Base-by-base conservation (phyloP, 805 yeast species). In the Pichia californica region DNA sequence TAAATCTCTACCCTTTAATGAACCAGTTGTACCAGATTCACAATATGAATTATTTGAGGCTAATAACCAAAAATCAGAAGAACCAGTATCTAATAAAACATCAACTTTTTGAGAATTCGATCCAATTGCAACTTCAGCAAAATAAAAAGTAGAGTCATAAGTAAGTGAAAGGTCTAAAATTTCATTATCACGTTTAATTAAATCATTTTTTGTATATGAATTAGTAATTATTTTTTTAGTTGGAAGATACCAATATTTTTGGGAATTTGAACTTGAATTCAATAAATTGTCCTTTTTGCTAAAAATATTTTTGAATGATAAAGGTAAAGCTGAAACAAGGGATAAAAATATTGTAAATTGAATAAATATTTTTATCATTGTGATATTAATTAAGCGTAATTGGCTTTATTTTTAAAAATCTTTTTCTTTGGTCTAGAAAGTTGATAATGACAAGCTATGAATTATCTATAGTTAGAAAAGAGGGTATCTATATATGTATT, bases 71-170 rank as follows among this genome's bases (percentile, higher is more conserved):
- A 84, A 63, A 57, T 83, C 91, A 0, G 84, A 73, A 0, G 88
- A 81, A 3, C 91, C 93, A 0, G 91, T 83, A 54, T 83, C 93
- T 14, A 83, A 59, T 29, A 81, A 60, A 11, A 82, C 77, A 6
- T 67, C 69, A 7, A 82, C 67, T 15, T 66, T 61, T 56, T 81
- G 83, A 0, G 67, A 54, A 2, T 79, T 72, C 0, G 85, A 73
- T 7, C 93, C 91, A 20, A 83, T 56, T 15, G 59, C 53, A 27
- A 77, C 47, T 2, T 62, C 63, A 2, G 71, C 72, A 10, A 73
- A 57, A 52, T 74, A 77, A 47, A 74, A 77, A 6, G 68, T 59
- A 19, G 54, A 50, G 38, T 67, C 62, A 50, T 75, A 74, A 9
- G 53, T 51, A 15, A 75, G 48, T 5, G 50, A 60, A 44, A 69